A percentile compares a stretch with the other conserved stretches of the same genome.
Evolutionary conservation across 192 early-diverging fungal species (phyloP).

Genomic region (Linnemannia zychae): DNA sequence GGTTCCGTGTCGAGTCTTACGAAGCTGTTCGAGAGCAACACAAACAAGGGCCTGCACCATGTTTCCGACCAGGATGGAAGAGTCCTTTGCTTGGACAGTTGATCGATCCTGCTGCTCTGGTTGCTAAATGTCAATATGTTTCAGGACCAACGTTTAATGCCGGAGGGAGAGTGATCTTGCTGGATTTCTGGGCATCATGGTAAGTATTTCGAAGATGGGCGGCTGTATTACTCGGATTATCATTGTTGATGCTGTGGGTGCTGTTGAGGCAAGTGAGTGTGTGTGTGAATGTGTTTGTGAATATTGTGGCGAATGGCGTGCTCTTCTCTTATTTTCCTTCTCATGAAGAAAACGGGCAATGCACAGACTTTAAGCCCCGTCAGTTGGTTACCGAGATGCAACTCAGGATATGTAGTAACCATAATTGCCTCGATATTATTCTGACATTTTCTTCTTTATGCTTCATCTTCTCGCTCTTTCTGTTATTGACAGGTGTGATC

Average conservation of each 20-base stretch:
- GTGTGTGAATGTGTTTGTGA: background rate
- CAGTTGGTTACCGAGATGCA: background rate
- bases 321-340: background rate
- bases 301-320: background rate
- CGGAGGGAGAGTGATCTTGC: slow-evolving; percentile 17
- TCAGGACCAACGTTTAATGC: slow-evolving; percentile 30
- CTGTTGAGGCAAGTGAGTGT: no score
- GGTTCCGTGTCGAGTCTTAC: slow-evolving; percentile 36
- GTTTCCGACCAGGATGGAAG: slow-evolving; percentile 43
- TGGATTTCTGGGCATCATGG: slow-evolving; percentile 55
- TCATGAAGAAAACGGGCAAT: background rate
- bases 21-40: slow-evolving; percentile 30
- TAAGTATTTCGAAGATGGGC: background rate
- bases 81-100: slow-evolving; percentile 30
- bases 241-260: background rate
- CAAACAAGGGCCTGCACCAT: slow-evolving; percentile 35
- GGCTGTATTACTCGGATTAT: background rate
- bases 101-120: background rate
- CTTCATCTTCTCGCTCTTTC: background rate
- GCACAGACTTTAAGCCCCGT: background rate
- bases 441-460: background rate
- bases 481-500: slow-evolving; percentile 35
- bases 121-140: slow-evolving; percentile 28
- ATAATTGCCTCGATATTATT: background rate
- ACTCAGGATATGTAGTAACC: background rate